Evolutionary conservation across 768 basidiomycete species (phyloP).

Genomic region (Exidia glandulosa): DNA sequence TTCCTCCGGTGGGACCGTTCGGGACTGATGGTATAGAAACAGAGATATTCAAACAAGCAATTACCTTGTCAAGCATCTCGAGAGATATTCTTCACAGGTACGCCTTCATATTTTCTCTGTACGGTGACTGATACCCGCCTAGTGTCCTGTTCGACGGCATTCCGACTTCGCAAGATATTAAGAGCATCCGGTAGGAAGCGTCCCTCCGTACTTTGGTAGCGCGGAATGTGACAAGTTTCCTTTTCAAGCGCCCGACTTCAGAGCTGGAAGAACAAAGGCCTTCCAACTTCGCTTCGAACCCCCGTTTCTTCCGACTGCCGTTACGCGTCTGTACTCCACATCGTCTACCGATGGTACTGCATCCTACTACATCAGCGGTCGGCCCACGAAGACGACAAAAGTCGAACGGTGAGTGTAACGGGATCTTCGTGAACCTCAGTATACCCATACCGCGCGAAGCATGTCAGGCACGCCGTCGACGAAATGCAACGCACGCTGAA

Average conservation of each 20-base stretch:
- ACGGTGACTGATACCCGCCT: too few species aligned
- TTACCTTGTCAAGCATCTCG: too few species aligned
- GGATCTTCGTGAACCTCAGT: not conserved
- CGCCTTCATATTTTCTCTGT: too few species aligned
- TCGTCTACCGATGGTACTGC: not conserved
- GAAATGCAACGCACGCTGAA: not conserved
- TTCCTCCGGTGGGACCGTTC: not conserved
- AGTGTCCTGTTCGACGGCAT: too few species aligned
- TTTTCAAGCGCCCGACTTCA: not conserved
- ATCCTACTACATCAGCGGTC: not conserved
- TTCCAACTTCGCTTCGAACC: too few species aligned
- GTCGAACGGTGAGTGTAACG: not conserved
- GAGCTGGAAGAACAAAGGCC: not conserved
- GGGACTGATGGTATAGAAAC: not conserved
- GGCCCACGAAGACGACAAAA: not conserved
- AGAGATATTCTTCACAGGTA: too few species aligned
- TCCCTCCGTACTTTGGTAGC: too few species aligned
- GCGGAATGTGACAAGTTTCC: too few species aligned
- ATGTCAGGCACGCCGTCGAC: not conserved
- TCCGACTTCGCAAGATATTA: too few species aligned
- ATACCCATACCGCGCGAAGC: not conserved
- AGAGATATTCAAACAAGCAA: too few species aligned
- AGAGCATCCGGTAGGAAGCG: too few species aligned
- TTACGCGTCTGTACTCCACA: not conserved
- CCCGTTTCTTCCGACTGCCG: too few species aligned